phyloP scores from a whole-genome alignment of 1,284 basidiomycete genomes.

The Cutaneotrichosporon sp. region DNA sequence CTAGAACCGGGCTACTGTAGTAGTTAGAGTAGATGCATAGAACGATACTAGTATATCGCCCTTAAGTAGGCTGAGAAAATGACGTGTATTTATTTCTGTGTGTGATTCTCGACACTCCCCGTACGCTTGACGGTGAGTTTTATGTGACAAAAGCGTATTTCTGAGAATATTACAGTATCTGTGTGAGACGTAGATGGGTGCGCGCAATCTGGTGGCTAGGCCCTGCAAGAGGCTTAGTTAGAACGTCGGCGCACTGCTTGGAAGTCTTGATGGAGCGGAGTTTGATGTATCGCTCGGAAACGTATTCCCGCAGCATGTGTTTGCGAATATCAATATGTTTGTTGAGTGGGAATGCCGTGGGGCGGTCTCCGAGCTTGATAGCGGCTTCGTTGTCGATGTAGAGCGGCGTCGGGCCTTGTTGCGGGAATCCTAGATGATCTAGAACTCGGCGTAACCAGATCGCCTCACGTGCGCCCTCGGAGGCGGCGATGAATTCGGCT shows the following conservation, averaged over 20 bases:
- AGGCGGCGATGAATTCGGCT: conserved; percentile 55
- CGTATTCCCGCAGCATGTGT: conserved; percentile 53
- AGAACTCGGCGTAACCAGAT: conserved; percentile 50
- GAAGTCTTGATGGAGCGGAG: background rate
- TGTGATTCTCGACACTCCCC: too few relatives aligned
- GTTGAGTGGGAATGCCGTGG: conserved; percentile 39
- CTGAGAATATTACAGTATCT: too few relatives aligned
- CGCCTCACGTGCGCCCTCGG: conserved; percentile 57
- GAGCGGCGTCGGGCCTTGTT: too few relatives aligned
- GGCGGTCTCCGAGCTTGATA: conserved; percentile 50
- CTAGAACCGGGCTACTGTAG: too few relatives aligned
- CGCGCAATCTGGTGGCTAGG: too few relatives aligned
- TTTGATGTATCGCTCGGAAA: background rate
- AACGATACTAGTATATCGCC: too few relatives aligned
- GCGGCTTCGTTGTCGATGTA: conserved; percentile 52
- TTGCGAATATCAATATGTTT: conserved; percentile 57
- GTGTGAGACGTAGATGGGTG: too few relatives aligned
- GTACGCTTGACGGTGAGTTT: too few relatives aligned
- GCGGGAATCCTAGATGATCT: conserved; percentile 24
- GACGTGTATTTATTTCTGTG: too few relatives aligned
- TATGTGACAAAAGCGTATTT: too few relatives aligned
- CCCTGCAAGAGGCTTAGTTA: background rate
- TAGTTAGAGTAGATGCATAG: too few relatives aligned
- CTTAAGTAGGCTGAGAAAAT: too few relatives aligned
- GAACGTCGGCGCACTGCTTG: background rate